Conservation (phyloP, 495 filamentous ascomycete species). For the Lepraria neglecta region DNA sequence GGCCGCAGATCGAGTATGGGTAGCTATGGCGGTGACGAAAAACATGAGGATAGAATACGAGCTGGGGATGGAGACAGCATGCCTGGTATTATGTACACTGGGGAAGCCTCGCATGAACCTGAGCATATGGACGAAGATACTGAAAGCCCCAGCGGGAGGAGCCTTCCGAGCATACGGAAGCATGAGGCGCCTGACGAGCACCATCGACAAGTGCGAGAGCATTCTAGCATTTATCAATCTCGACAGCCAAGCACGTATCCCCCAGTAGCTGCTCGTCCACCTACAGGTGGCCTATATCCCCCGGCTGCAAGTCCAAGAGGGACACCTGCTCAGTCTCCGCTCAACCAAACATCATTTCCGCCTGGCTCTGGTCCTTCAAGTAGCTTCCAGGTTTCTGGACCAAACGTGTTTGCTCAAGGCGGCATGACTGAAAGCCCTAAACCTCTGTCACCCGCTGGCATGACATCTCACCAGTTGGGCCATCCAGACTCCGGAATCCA, state of each 20-base stretch:
- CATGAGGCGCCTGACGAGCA: conserved; percentile 48
- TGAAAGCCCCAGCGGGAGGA: conserved; percentile 43
- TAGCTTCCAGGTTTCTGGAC: conserved; percentile 19
- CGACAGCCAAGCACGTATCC: conserved; percentile 71
- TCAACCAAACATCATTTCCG: conserved; percentile 36
- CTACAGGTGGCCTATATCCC: conserved; percentile 54
- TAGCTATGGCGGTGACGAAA: conserved; percentile 75
- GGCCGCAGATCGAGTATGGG: conserved; percentile 82
- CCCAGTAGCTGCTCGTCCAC: conserved; percentile 51
- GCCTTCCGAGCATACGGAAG: conserved; percentile 66
- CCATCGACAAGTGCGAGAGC: conserved; percentile 45
- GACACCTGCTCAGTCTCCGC: conserved; percentile 50
- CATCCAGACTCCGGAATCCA: conserved; percentile 44
- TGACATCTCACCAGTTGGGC: conserved; percentile 53
- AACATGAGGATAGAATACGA: conserved; percentile 48
- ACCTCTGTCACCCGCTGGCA: conserved; percentile 69
- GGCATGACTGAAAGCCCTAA: conserved; percentile 82
- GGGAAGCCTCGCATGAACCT: conserved; percentile 49
- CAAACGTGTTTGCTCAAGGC: conserved; percentile 54
- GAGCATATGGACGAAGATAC: conserved; percentile 59
- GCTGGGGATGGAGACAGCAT: conserved; percentile 62
- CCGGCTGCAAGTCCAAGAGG: conserved; percentile 45
- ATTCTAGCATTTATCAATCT: conserved; percentile 45
- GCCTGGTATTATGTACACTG: conserved; percentile 66
- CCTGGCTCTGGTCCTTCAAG: conserved; percentile 38